Evolutionary conservation across 495 filamentous ascomycete species (phyloP).

Genomic region (Tuber magnatum): DNA sequence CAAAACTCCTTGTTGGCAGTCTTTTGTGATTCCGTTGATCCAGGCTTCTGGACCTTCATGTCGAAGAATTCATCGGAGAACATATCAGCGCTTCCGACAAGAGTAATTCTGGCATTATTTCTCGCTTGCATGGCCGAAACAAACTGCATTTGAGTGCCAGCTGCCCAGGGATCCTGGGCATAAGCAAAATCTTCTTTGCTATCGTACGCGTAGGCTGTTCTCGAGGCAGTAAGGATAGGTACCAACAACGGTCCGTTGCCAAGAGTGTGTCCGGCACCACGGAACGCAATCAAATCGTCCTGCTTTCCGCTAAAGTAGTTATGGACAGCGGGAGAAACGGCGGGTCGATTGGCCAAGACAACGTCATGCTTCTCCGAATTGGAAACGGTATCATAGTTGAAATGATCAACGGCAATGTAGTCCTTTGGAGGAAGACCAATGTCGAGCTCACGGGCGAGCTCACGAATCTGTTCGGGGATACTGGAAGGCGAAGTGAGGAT

Average conservation of each 20-base stretch:
- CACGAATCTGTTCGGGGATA: constrained; percentile 69
- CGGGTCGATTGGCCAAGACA: constrained; percentile 56
- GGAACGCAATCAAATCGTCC: constrained; percentile 63
- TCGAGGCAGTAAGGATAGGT: constrained; percentile 71
- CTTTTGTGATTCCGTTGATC: constrained; percentile 49
- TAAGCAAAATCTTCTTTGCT: constrained; percentile 70
- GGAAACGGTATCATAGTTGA: constrained; percentile 75
- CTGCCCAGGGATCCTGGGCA: constrained; percentile 70
- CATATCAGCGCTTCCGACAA: constrained; percentile 79
- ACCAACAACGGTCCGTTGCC: constrained; percentile 67
- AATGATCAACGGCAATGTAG: constrained; percentile 86
- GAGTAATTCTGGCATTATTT: constrained; percentile 83
- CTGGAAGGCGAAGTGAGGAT: constrained; percentile 68
- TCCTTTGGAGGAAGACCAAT: constrained; percentile 75
- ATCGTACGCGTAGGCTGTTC: constrained; percentile 87
- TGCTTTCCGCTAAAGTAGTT: constrained; percentile 72
- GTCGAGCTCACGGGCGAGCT: constrained; percentile 83
- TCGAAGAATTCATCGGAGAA: constrained; percentile 87
- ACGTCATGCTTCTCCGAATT: constrained; percentile 82
- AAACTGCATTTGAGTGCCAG: constrained; percentile 71
- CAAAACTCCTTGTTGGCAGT: constrained; percentile 81
- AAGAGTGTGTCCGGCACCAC: constrained; percentile 69
- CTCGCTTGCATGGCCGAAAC: constrained; percentile 80
- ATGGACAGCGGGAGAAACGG: constrained; percentile 50
- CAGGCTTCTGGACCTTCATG: constrained; percentile 61